Base-by-base conservation (phyloP, 805 yeast genomes). In the Zygosaccharomyces lentus region DNA sequence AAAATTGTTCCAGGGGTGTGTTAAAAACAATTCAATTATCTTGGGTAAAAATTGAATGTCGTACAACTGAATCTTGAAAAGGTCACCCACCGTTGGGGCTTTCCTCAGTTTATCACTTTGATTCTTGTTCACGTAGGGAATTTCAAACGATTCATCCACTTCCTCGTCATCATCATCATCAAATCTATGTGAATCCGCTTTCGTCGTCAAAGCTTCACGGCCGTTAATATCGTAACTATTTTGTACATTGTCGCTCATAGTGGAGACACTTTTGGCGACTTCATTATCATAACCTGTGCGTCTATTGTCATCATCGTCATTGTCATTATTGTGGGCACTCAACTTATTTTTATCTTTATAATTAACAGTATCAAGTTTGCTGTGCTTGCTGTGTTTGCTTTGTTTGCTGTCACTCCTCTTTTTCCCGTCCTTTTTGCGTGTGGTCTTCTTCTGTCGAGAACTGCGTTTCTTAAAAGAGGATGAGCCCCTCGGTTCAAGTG, bases 1-100 rank as follows among this genome's bases (percentile, higher is more conserved):
- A 61, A 93, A 93, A 62, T 93, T 93, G 65, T 93, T 93, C 98
- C 98, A 93, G 6, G 98, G 96, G 65, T 82, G 88, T 50, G 76
- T 71, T 65, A 90, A 82, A 59, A 93, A 87, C 75, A 85, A 80
- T 23, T 75, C 67, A 21, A 89, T 68, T n/a, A 90, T 81, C 17
- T 79, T 76, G 16, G 78, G 69, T 26, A 90, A 73, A 48, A 88
- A 80, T 29, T 76, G 75, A 63, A 80, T 81, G 59, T 93, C 96
- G 48, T 81, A 77, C 17, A 93, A 70, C 45, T 87, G 82, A 40
- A 88, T 85, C 65, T 93, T 93, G 59, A 90, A 78, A 52, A 73
- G 75, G 63, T 93, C 99, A 13, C 99, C 99, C 35, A 88, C 80
- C 19, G 87, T 87, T 0, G 91, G 84, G 50, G 76, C 69, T 8